phyloP scores from a whole-genome alignment of 129 eudicot genomes.

The Scalesia atractyloides region DNA sequence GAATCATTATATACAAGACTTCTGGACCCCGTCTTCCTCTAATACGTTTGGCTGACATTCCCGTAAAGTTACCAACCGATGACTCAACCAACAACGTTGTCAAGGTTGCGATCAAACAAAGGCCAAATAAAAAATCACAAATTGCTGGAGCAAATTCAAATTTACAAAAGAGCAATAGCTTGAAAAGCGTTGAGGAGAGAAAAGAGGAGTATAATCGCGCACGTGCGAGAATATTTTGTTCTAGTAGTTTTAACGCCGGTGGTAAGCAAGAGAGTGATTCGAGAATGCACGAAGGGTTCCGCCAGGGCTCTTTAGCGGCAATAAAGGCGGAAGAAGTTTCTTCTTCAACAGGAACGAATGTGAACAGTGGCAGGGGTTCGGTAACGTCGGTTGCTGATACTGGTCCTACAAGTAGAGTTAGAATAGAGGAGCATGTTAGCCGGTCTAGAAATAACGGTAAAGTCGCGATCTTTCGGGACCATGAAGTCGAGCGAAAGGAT shows the following conservation, averaged over 20 bases:
- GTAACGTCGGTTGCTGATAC: slow-evolving; percentile 30
- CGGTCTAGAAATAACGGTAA: slow-evolving; percentile 53
- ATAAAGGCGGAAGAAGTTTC: slow-evolving; percentile 51
- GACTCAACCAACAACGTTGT: slow-evolving; percentile 38
- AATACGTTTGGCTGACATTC: slow-evolving; percentile 86
- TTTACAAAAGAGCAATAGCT: slow-evolving; percentile 49
- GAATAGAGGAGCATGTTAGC: slow-evolving; percentile 65
- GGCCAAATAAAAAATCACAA: slow-evolving; percentile 66
- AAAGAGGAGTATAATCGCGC: slow-evolving; percentile 94
- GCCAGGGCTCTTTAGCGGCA: slow-evolving; percentile 33
- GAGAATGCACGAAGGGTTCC: slow-evolving; percentile 49
- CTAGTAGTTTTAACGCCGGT: slow-evolving; percentile 47
- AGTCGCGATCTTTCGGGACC: slow-evolving; percentile 85
- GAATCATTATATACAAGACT: slow-evolving; percentile 75
- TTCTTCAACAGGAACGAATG: slow-evolving; percentile 41
- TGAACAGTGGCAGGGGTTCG: slow-evolving; percentile 44
- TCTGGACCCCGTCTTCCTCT: slow-evolving; percentile 62
- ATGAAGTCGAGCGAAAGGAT: slow-evolving; percentile 78
- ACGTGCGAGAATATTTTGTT: slow-evolving; percentile 81
- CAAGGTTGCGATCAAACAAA: slow-evolving; percentile 91
- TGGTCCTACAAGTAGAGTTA: slow-evolving; percentile 60
- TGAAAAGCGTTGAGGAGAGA: slow-evolving; percentile 94
- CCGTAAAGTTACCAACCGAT: slow-evolving; percentile 65
- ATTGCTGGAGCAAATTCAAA: slow-evolving; percentile 37
- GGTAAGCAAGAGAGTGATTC: slow-evolving; percentile 55